Conservation (phyloP, 2,329 filamentous ascomycete genomes). For the Fusarium succisae region DNA sequence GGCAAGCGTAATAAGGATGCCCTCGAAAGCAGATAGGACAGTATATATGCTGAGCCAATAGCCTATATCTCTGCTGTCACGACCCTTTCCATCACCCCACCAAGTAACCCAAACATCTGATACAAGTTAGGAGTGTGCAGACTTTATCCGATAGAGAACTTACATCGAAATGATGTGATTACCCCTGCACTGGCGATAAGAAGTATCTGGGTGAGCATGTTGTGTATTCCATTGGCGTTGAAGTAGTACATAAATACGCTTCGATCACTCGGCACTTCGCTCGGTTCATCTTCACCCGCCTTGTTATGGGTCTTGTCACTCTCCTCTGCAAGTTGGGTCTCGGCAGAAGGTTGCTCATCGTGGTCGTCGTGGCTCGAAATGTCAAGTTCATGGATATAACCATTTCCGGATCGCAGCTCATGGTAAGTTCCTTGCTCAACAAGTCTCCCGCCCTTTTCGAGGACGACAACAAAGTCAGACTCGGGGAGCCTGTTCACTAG, state of each 20-base stretch:
- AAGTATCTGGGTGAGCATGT: conserved; percentile 25
- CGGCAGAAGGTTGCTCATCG: background rate
- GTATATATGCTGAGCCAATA: conserved; percentile 46
- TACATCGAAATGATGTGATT: conserved; percentile 40
- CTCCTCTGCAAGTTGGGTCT: background rate
- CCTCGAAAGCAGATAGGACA: conserved; percentile 38
- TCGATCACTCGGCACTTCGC: conserved; percentile 30
- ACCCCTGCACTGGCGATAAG: conserved; percentile 32
- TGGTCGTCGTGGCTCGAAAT: conserved; percentile 41
- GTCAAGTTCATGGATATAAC: conserved; percentile 51
- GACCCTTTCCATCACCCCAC: conserved; percentile 45
- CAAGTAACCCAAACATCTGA: conserved; percentile 45
- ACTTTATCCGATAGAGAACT: background rate
- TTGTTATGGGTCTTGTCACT: background rate
- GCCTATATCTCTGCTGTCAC: conserved; percentile 37
- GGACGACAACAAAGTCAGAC: conserved; percentile 56
- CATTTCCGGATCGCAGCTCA: conserved; percentile 47
- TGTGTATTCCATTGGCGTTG: conserved; percentile 32
- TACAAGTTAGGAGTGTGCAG: background rate
- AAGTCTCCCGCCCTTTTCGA: conserved; percentile 51
- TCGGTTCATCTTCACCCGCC: background rate
- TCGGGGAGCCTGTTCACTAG: conserved; percentile 48
- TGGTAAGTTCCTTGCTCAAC: conserved; percentile 54
- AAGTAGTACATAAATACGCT: conserved; percentile 46
- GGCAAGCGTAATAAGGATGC: conserved; percentile 36